These are phyloP conservation scores for Ceratocystis huliohia DNA, from an alignment of 2,329 filamentous ascomycete genomes.

Conservation along the genomic window DNA sequence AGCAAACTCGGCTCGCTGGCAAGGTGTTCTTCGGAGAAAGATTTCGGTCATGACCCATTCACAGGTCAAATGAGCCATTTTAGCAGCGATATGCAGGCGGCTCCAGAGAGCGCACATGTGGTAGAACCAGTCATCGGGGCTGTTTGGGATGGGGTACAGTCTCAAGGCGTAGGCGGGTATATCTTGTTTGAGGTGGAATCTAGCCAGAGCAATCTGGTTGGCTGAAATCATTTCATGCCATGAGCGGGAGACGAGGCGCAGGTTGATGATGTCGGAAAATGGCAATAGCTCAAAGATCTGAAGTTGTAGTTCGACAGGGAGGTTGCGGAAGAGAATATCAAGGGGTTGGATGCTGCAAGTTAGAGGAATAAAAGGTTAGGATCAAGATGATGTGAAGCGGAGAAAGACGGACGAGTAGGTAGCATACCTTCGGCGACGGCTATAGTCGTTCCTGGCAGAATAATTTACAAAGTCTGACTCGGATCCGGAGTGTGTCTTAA, in stretches of 20 bases:
- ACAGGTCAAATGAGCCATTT: slow-evolving; percentile 48
- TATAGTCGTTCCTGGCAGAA: background rate
- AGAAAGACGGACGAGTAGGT: background rate
- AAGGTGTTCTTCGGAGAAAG: slow-evolving; percentile 45
- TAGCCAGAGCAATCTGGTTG: slow-evolving; percentile 49
- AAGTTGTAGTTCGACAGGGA: slow-evolving; percentile 51
- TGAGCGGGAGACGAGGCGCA: slow-evolving; percentile 45
- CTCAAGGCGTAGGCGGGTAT: slow-evolving; percentile 48
- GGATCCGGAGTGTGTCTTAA: slow-evolving; percentile 19
- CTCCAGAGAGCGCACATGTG: slow-evolving; percentile 54
- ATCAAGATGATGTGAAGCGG: background rate
- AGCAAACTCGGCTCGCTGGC: slow-evolving; percentile 44
- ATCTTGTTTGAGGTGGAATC: slow-evolving; percentile 47
- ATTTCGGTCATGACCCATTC: slow-evolving; percentile 55
- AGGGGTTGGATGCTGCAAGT: slow-evolving; percentile 33
- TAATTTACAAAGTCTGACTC: slow-evolving; percentile 3
- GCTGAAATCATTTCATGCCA: slow-evolving; percentile 48
- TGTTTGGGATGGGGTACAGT: slow-evolving; percentile 43
- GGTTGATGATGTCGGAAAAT: slow-evolving; percentile 46
- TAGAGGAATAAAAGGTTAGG: background rate
- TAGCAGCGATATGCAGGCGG: slow-evolving; percentile 50
- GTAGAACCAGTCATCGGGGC: slow-evolving; percentile 41
- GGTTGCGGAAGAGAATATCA: slow-evolving; percentile 43
- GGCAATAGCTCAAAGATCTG: slow-evolving; percentile 49
- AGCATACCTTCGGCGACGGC: slow-evolving; percentile 12